Percentiles rank a stretch among this genome's conserved stretches.
phyloP scores from a whole-genome alignment of 306 rosid genomes.

The Luffa aegyptiaca region DNA sequence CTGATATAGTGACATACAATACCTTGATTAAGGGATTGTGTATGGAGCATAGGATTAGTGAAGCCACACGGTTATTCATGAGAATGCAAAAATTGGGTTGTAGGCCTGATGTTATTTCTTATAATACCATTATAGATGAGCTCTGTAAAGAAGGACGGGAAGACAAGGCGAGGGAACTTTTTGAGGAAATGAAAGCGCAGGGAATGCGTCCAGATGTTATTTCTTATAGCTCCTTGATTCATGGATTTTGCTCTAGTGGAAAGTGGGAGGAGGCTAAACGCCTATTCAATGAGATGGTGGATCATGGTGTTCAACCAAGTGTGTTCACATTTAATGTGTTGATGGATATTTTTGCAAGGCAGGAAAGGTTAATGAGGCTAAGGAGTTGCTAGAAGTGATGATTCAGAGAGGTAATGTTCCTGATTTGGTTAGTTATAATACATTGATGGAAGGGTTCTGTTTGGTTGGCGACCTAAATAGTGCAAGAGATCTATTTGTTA shows the following conservation, averaged over 20 bases:
- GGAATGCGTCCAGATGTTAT: no score
- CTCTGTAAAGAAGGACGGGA: slow-evolving; percentile 35
- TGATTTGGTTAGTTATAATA: slow-evolving; percentile 15
- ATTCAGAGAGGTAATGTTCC: slow-evolving; percentile 24
- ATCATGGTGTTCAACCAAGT: slow-evolving; percentile 35
- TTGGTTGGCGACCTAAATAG: slow-evolving; percentile 21
- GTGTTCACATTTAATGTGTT: slow-evolving; percentile 27
- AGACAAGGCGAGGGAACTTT: slow-evolving; percentile 31
- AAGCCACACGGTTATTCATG: slow-evolving; percentile 21
- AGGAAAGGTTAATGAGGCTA: slow-evolving; percentile 25
- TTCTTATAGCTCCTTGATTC: slow-evolving; percentile 30
- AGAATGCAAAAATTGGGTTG: slow-evolving; percentile 23
- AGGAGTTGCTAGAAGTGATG: slow-evolving; percentile 21
- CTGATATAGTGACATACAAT: slow-evolving; percentile 18
- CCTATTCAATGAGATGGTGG: slow-evolving; percentile 36
- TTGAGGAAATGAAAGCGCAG: slow-evolving; percentile 35
- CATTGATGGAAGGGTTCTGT: slow-evolving; percentile 33
- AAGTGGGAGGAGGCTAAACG: slow-evolving; percentile 28
- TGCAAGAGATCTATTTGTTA: slow-evolving; percentile 22
- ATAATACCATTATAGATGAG: slow-evolving; percentile 25
- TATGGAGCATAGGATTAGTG: slow-evolving; percentile 25
- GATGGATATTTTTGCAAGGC: slow-evolving; percentile 24
- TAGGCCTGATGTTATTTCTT: slow-evolving; percentile 23
- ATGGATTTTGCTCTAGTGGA: no score
- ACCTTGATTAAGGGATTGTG: slow-evolving; percentile 33